A percentile compares a stretch with the other conserved stretches of the same genome.
Evolutionary conservation across 2,329 filamentous ascomycete species (phyloP).

Genomic region (Teratosphaeriaceae sp.): DNA sequence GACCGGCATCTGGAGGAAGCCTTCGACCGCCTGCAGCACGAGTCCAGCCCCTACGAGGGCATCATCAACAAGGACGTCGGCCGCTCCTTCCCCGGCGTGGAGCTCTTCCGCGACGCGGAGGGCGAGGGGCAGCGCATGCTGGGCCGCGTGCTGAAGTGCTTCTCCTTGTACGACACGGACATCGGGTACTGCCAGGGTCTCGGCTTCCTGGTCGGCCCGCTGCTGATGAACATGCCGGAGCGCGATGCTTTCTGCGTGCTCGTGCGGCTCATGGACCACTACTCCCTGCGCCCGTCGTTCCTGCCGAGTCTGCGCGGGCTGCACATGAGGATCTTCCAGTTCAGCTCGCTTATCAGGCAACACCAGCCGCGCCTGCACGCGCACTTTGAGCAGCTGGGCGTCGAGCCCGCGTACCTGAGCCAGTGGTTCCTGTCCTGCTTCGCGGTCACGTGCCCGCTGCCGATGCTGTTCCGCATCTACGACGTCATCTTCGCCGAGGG

Average conservation of each 20-base stretch:
- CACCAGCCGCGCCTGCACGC: slow-evolving; percentile 70
- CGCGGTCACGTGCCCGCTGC: slow-evolving; percentile 88
- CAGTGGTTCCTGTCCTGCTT: slow-evolving; percentile 99
- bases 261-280: slow-evolving; percentile 93
- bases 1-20: slow-evolving; percentile 72
- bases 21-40: slow-evolving; percentile 74
- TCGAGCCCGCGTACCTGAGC: slow-evolving; percentile 92
- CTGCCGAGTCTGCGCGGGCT: slow-evolving; percentile 88
- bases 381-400: slow-evolving; percentile 76
- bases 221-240: slow-evolving; percentile 98
- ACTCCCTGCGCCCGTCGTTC: slow-evolving; percentile 89
- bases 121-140: slow-evolving; percentile 96
- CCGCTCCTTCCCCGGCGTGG: slow-evolving; percentile 89
- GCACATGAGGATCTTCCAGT: slow-evolving; percentile 94
- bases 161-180: slow-evolving; percentile 92
- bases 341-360: slow-evolving; percentile 74
- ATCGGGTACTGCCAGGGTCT: slow-evolving; percentile 98
- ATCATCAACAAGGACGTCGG: slow-evolving; percentile 96
- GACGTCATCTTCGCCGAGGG: slow-evolving; percentile 97
- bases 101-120: slow-evolving; percentile 93
- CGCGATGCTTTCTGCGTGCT: slow-evolving; percentile 95
- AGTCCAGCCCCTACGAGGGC: slow-evolving; percentile 90
- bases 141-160: slow-evolving; percentile 86
- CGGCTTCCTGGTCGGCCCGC: slow-evolving; percentile 88
- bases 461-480: slow-evolving; percentile 98